Evolutionary conservation across 2,329 filamentous ascomycete genomes (phyloP).

Genomic region (Harringtonia lauricola): DNA sequence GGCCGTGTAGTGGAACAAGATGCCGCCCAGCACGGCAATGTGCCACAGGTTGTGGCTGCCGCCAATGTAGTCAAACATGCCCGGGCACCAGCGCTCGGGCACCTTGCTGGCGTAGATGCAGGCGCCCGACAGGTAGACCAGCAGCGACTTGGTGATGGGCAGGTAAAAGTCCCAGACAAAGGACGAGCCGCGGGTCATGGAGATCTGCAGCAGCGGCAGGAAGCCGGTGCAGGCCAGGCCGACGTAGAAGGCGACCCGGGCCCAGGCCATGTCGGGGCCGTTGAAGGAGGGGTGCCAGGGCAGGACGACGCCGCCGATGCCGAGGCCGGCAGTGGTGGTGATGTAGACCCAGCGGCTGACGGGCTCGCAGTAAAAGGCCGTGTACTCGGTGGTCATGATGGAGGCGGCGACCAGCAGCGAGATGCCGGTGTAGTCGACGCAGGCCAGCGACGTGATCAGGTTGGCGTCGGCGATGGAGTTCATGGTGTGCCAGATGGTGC

Average conservation of each 20-base stretch:
- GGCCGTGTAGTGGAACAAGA: conserved; percentile 91
- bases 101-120: conserved; percentile 83
- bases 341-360: conserved; percentile 81
- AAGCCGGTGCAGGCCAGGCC: conserved; percentile 81
- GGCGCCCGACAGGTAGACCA: conserved; percentile 79
- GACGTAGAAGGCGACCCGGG: conserved; percentile 83
- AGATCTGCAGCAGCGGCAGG: conserved; percentile 76
- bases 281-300: conserved; percentile 98
- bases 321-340: conserved; percentile 65
- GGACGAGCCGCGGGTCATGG: conserved; percentile 60
- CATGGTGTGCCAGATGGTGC: conserved; percentile 97
- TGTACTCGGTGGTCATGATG: conserved; percentile 98
- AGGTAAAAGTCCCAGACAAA: conserved; percentile 89
- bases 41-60: conserved; percentile 98
- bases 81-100: conserved; percentile 86
- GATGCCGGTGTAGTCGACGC: conserved; percentile 96
- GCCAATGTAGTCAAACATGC: conserved; percentile 89
- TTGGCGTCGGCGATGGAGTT: conserved; percentile 86
- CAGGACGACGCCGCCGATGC: conserved; percentile 77
- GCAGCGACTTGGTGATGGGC: conserved; percentile 70
- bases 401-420: conserved; percentile 88
- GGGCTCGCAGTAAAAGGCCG: conserved; percentile 96
- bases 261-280: conserved; percentile 82
- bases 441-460: conserved; percentile 89
- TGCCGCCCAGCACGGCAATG: conserved; percentile 83